Evolutionary conservation across 2,329 filamentous ascomycete genomes (phyloP).

Genomic region (Pezicula carpinea): DNA sequence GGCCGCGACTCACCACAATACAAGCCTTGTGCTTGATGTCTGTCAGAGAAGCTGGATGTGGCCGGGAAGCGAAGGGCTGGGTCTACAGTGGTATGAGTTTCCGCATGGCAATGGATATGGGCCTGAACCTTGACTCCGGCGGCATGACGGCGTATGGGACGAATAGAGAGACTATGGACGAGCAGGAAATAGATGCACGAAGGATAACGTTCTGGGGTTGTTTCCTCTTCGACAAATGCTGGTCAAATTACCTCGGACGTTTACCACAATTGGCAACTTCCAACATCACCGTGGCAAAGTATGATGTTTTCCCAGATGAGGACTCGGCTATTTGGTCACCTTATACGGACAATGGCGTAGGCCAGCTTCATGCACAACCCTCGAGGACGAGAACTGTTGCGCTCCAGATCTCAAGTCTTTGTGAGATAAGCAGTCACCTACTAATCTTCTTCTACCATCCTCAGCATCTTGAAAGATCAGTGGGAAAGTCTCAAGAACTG

Average conservation of each 20-base stretch:
- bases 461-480: slow-evolving; percentile 53
- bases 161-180: slow-evolving; percentile 58
- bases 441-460: slow-evolving; percentile 90
- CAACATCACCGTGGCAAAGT: slow-evolving; percentile 79
- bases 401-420: slow-evolving; percentile 75
- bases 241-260: slow-evolving; percentile 94
- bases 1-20: slow-evolving; percentile 80
- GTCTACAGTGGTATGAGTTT: slow-evolving; percentile 98
- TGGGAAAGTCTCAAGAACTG: slow-evolving; percentile 76
- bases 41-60: slow-evolving; percentile 90
- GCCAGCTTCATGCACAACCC: slow-evolving; percentile 69
- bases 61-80: slow-evolving; percentile 92
- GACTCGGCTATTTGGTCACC: slow-evolving; percentile 83
- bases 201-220: slow-evolving; percentile 96
- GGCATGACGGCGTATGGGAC: slow-evolving; percentile 47
- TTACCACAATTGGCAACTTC: slow-evolving; percentile 79
- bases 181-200: slow-evolving; percentile 83
- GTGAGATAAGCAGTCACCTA: slow-evolving; percentile 90
- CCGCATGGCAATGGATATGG: slow-evolving; percentile 92
- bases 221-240: slow-evolving; percentile 97
- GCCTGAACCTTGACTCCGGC: slow-evolving; percentile 78
- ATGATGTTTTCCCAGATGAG: slow-evolving; percentile 85
- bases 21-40: slow-evolving; percentile 95
- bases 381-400: slow-evolving; percentile 78
- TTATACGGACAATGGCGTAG: slow-evolving; percentile 79